Conservation (phyloP, 2,329 filamentous ascomycete genomes). For the Mollisiaceae sp. region DNA sequence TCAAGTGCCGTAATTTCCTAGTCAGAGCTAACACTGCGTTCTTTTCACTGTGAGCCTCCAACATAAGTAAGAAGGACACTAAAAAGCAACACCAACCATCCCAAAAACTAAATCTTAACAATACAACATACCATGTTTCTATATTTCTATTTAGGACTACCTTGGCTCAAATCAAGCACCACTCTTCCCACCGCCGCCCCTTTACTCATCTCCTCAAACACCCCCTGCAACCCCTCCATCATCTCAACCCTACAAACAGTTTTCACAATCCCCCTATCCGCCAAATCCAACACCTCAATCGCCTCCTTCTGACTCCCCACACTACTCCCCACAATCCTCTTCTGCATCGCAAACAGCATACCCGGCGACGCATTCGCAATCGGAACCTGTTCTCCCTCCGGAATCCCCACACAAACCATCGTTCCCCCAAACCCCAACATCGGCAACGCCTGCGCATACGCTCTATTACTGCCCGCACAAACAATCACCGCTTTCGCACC, state of each 20-base stretch:
- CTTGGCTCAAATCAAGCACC: slow-evolving; percentile 19
- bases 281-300: slow-evolving; percentile 51
- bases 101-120: too few relatives aligned
- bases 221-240: slow-evolving; percentile 47
- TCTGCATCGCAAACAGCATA: slow-evolving; percentile 25
- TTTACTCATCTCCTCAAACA: slow-evolving; percentile 50
- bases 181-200: slow-evolving; percentile 49
- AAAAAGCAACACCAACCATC: too few relatives aligned
- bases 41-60: too few relatives aligned
- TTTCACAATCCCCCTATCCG: slow-evolving; percentile 49
- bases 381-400: slow-evolving; percentile 47
- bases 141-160: not conserved
- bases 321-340: slow-evolving; percentile 44
- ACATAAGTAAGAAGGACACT: too few relatives aligned
- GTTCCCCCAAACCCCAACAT: slow-evolving; percentile 53
- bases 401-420: slow-evolving; percentile 55
- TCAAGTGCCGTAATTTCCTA: too few relatives aligned
- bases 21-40: too few relatives aligned
- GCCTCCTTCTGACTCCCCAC: slow-evolving; percentile 55
- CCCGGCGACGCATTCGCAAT: slow-evolving; percentile 38
- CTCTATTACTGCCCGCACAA: slow-evolving; percentile 51
- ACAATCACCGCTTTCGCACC: slow-evolving; percentile 67
- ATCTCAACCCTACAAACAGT: slow-evolving; percentile 48
- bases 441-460: slow-evolving; percentile 51
- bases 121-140: not conserved